Conservation (phyloP, 2,329 filamentous ascomycete genomes). For the Clathrospora elynae region DNA sequence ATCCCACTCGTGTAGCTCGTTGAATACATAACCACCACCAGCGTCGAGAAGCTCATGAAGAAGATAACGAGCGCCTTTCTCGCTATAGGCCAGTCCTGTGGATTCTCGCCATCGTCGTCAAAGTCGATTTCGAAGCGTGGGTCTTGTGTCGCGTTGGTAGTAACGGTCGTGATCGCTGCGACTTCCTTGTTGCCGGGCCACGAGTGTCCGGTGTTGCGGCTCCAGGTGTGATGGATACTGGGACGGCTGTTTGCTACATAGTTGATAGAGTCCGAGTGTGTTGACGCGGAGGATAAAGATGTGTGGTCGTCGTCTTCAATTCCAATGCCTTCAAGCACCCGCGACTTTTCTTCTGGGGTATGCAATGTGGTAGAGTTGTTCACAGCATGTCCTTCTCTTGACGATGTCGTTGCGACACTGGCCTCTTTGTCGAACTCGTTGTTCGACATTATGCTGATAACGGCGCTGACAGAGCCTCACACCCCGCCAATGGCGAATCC, state of each 20-base stretch:
- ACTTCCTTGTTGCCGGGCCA: constrained; percentile 32
- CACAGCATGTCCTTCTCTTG: not conserved
- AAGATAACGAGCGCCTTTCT: constrained; percentile 62
- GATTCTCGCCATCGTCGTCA: constrained; percentile 63
- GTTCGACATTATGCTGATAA: constrained; percentile 13
- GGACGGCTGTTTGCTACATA: constrained; percentile 28
- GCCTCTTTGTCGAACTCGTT: constrained; percentile 17
- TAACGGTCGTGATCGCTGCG: constrained; percentile 33
- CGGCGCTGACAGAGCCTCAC: constrained; percentile 3
- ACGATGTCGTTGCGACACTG: constrained; percentile 4
- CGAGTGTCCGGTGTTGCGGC: constrained; percentile 41
- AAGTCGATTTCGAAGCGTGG: constrained; percentile 77
- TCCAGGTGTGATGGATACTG: constrained; percentile 43
- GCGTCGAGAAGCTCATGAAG: constrained; percentile 63
- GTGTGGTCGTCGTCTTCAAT: constrained; percentile 26
- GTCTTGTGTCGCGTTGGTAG: constrained; percentile 49
- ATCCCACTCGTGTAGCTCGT: constrained; percentile 79
- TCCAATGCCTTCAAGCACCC: constrained; percentile 12
- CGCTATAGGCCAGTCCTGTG: constrained; percentile 68
- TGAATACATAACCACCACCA: constrained; percentile 63
- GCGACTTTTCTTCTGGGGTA: constrained; percentile 8
- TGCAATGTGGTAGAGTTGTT: constrained; percentile 5
- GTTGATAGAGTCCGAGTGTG: constrained; percentile 23
- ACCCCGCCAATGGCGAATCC: constrained; percentile 6
- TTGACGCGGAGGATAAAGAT: constrained; percentile 35